phyloP scores from a whole-genome alignment of 352 stramenopile species.

The Globisporangium solare region DNA sequence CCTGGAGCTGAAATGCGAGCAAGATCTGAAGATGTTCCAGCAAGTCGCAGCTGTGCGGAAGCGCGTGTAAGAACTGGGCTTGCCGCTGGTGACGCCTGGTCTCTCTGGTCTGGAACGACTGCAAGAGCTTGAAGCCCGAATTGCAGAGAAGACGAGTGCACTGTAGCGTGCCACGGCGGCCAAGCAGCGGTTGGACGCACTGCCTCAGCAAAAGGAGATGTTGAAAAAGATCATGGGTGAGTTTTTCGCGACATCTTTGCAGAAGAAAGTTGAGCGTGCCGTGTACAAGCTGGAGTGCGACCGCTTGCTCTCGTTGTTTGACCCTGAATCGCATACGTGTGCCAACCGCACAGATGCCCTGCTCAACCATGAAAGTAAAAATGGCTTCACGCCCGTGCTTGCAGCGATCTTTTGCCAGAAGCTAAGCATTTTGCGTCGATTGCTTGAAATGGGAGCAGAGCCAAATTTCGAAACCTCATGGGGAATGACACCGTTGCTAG shows the following conservation, averaged over 20 bases:
- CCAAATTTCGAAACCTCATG: slow-evolving; percentile 31
- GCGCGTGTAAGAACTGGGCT: slow-evolving; percentile 24
- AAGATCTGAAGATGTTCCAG: slow-evolving; percentile 32
- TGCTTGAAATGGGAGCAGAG: slow-evolving; percentile 46
- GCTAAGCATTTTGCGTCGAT: slow-evolving; percentile 26
- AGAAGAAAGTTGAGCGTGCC: slow-evolving; percentile 41
- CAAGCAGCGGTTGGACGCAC: slow-evolving; percentile 35
- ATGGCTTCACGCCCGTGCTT: slow-evolving; percentile 48
- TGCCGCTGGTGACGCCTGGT: slow-evolving; percentile 31
- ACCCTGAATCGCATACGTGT: slow-evolving; percentile 5
- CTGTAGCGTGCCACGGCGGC: slow-evolving; percentile 22
- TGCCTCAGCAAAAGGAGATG: slow-evolving; percentile 28
- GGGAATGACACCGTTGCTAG: slow-evolving; percentile 52
- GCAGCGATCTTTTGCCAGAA: slow-evolving; percentile 38
- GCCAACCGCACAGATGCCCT: slow-evolving; percentile 4
- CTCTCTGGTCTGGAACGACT: slow-evolving; percentile 24
- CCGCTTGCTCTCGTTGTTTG: slow-evolving; percentile 34
- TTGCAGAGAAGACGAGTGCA: slow-evolving; percentile 26
- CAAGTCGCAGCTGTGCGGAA: slow-evolving; percentile 20
- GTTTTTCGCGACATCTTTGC: slow-evolving; percentile 24
- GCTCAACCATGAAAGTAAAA: slow-evolving; percentile 50
- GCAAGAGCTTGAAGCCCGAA: slow-evolving; percentile 25
- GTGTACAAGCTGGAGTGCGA: slow-evolving; percentile 40
- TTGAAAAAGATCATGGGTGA: slow-evolving; percentile 26
- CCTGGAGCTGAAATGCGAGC: slow-evolving; percentile 28